phyloP scores from a whole-genome alignment of 129 eudicot species.

The Flaveria robusta region DNA sequence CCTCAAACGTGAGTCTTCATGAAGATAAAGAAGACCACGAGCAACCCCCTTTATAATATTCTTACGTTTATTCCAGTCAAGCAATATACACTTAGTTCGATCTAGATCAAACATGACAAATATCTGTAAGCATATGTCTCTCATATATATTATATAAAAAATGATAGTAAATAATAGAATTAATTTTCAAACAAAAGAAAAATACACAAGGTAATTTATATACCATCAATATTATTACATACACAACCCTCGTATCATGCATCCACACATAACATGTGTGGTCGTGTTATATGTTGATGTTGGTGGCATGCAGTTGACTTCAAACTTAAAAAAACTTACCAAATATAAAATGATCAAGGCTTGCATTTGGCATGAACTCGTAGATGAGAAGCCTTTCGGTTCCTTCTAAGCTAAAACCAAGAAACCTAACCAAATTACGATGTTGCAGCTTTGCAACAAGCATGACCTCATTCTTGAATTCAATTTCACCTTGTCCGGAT shows the following conservation, averaged over 20 bases:
- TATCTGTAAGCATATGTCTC: neutral
- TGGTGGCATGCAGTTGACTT: no score
- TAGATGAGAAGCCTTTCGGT: neutral
- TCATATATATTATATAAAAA: neutral
- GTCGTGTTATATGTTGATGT: neutral
- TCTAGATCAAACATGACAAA: neutral
- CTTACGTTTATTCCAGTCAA: slow-evolving; percentile 1
- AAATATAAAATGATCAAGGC: slow-evolving; percentile 4
- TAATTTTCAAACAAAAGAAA: neutral
- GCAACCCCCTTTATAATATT: neutral
- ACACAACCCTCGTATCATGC: neutral
- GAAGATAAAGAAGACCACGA: slow-evolving; percentile 19
- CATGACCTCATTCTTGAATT: neutral
- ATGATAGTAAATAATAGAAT: neutral
- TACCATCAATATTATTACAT: neutral
- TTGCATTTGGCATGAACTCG: neutral
- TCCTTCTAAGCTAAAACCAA: slow-evolving; percentile 2
- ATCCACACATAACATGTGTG: neutral
- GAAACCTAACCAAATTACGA: slow-evolving; percentile 1
- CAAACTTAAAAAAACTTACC: neutral
- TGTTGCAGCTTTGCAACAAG: slow-evolving; percentile 1
- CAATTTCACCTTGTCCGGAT: neutral
- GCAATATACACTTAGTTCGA: neutral
- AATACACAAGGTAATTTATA: neutral
- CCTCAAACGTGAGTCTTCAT: slow-evolving; percentile 39